A percentile compares a stretch with the other conserved stretches of the same genome.
These are phyloP conservation scores for Kurtzmaniella natalensis DNA, from an alignment of 1,139 yeast species.

Conservation along the genomic window DNA sequence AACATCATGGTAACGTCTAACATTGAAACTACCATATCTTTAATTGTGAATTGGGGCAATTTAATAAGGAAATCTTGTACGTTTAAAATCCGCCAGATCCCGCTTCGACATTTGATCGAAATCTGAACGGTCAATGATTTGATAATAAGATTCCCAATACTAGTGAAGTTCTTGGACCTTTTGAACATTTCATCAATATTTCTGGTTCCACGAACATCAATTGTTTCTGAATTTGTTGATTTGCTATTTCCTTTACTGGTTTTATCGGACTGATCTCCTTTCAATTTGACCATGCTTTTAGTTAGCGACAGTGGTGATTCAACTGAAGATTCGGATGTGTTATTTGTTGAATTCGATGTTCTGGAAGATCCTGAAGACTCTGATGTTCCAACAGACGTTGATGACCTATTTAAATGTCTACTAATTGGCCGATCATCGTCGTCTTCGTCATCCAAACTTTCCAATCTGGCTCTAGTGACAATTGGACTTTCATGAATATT, in stretches of 20 bases:
- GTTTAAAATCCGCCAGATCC: slow-evolving; percentile 53
- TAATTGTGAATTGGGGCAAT: slow-evolving; percentile 49
- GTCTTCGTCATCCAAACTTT: slow-evolving; percentile 10
- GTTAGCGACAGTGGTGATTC: no score
- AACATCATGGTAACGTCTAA: slow-evolving; percentile 50
- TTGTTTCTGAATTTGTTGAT: slow-evolving; percentile 13
- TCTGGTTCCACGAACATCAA: slow-evolving; percentile 18
- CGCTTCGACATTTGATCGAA: slow-evolving; percentile 54
- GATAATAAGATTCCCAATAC: slow-evolving; percentile 47
- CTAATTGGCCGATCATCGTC: slow-evolving; percentile 9
- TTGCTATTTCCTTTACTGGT: slow-evolving; percentile 4
- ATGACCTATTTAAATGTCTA: no score
- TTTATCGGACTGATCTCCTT: background rate
- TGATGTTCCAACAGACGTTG: slow-evolving; percentile 9
- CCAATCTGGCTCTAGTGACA: background rate
- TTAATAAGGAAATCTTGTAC: slow-evolving; percentile 54
- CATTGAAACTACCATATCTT: slow-evolving; percentile 47
- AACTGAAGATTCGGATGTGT: background rate
- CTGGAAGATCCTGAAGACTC: background rate
- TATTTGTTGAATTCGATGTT: background rate
- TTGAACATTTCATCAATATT: slow-evolving; percentile 53
- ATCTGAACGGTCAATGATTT: slow-evolving; percentile 47
- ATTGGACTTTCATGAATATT: slow-evolving; percentile 26
- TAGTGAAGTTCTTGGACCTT: slow-evolving; percentile 55
- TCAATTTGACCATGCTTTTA: no score